Percentiles rank a stretch among this genome's conserved stretches.
These are phyloP conservation scores for Gossypium longicalyx DNA, from an alignment of 345 rosid species.

Conservation along the genomic window DNA sequence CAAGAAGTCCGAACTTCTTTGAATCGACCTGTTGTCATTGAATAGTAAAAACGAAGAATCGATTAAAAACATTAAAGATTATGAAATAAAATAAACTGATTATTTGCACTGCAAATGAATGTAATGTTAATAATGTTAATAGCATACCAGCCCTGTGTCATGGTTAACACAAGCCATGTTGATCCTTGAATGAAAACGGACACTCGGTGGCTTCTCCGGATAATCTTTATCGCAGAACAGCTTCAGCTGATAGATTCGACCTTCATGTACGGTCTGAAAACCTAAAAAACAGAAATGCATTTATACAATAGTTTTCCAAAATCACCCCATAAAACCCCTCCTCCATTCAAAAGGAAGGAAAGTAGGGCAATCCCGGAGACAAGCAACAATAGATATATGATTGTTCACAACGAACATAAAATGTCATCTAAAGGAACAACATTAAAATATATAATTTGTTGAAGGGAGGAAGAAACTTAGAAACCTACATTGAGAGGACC, in stretches of 20 bases:
- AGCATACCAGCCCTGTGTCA: conserved; percentile 89
- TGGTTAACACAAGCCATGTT: conserved; percentile 92
- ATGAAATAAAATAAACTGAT: no score
- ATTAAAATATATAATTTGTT: not conserved
- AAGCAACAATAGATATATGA: not conserved
- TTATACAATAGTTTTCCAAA: not conserved
- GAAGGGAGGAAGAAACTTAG: conserved; percentile 1
- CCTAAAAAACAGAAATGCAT: not conserved
- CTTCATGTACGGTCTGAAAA: conserved; percentile 85
- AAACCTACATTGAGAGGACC: conserved; percentile 83
- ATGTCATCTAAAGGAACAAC: not conserved
- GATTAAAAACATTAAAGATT: no score
- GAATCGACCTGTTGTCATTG: conserved; percentile 52
- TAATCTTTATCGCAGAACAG: conserved; percentile 96
- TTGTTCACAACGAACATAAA: not conserved
- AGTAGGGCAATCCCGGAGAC: not conserved
- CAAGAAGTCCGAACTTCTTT: conserved; percentile 63
- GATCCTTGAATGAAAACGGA: conserved; percentile 88
- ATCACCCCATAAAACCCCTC: not conserved
- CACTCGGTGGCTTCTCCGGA: conserved; percentile 94
- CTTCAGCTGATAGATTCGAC: conserved; percentile 93
- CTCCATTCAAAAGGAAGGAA: no score
- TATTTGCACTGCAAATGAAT: no score
- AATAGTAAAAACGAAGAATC: not conserved
- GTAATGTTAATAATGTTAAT: not conserved